Evolutionary conservation across 306 rosid genomes (phyloP).

Genomic region (Betula pendula): DNA sequence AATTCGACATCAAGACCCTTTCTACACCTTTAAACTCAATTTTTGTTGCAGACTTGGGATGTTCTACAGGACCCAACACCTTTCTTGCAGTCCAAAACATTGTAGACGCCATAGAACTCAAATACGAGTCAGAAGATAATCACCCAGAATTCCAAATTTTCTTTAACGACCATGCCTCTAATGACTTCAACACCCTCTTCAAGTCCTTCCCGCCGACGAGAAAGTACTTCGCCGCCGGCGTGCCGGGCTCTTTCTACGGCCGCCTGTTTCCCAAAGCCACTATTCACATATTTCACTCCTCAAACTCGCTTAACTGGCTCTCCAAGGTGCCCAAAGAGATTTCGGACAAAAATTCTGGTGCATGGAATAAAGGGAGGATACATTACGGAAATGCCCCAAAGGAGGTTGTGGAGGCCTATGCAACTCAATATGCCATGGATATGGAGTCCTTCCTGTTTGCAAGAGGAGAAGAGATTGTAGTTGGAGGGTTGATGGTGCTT

Average conservation of each 20-base stretch:
- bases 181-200: constrained; percentile 46
- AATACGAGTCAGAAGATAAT: constrained; percentile 10
- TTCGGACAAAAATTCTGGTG: constrained; percentile 17
- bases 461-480: constrained; percentile 37
- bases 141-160: constrained; percentile 22
- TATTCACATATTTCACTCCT: constrained; percentile 30
- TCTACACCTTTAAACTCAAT: constrained; percentile 9
- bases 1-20: constrained; percentile 15
- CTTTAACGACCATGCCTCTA: constrained; percentile 31
- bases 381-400: constrained; percentile 21
- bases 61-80: constrained; percentile 37
- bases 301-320: constrained; percentile 22
- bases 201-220: constrained; percentile 22
- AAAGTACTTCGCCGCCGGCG: constrained; percentile 25
- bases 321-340: constrained; percentile 31
- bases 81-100: constrained; percentile 25
- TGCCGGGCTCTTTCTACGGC: constrained; percentile 41
- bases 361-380: constrained; percentile 43
- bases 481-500: constrained; percentile 33
- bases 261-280: constrained; percentile 27
- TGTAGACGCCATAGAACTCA: constrained; percentile 21
- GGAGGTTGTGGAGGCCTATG: constrained; percentile 35
- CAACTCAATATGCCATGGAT: constrained; percentile 21
- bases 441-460: constrained; percentile 29
- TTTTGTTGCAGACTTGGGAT: constrained; percentile 35